Base-by-base conservation (phyloP, 331 rosid genomes). In the Quercus lobata region DNA sequence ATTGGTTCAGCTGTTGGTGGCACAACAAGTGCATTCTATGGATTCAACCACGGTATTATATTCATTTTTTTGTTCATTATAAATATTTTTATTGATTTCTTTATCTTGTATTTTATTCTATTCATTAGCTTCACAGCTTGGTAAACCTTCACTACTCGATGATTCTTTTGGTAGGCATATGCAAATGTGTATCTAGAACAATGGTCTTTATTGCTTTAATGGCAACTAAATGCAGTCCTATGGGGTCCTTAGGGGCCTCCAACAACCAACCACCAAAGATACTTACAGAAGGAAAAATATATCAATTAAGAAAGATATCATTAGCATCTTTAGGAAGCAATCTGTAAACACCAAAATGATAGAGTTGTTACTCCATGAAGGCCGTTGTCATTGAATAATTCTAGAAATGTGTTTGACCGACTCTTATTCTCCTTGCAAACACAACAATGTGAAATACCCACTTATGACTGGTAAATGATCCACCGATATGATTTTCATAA, bases 1-100 rank as follows among this genome's bases (percentile, higher is more conserved):
- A 94, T 94, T 87, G 96, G 98, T 71, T 94, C 98, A 76, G 98
- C 92, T 12, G 90, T 92, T 81, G 98, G 98, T 74, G 98, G 98
- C 69, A 94, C 86, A 11, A 68, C 95, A 69, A 91, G 97, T 92
- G 97, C 96, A 37, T 94, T 94, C 80, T 94, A 92, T 88, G 96
- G 98, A 85, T 94, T 94, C 85, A 92, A 94, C 86, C 88, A 87
- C 46, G 97, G 97, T 94, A 85, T 75, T 52, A 21, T 5, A 21
- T 76, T 14, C 46, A 29, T 10, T n/a, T 24, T 14, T 19, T 25
- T 58, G 9, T 44, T 41, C 9, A 12, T 72, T 21, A 5, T 5
- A 16, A 37, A 24, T 4, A 52, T 21, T 79, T 37, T 30, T 11
- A 37, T 83, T 55, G 27, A 41, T 66, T 29, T 56, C 6, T 19